Evolutionary conservation across 108 stramenopile species (phyloP), one percentile per base, ranked within the genome.

Genomic region (Conticribra weissflogii): DNA sequence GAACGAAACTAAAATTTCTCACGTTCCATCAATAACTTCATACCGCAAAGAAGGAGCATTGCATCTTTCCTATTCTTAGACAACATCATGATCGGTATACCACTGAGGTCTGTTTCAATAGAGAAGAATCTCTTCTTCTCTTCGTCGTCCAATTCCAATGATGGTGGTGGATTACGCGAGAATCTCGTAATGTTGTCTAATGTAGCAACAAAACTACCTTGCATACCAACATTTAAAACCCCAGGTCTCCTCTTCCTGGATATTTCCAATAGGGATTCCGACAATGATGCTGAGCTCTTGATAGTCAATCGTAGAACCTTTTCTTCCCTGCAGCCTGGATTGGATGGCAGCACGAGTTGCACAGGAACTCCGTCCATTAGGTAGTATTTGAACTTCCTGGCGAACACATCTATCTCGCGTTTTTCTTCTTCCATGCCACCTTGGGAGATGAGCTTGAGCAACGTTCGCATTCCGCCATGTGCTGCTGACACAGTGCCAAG

Each of bases 361-460:
- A 79, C 78, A 4, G 78, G 78, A 24, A 79, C 78, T 27, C 78
- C 78, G 47, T 79, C 78, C 67, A 74, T 69, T 0, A 79, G 57
- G 49, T 69, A 79, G 46, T 74, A 74, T 22, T 79, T 73, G 50
- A 79, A 66, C 54, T 65, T 68, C 34, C 73, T 36, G 0, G 73
- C 58, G 32, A 79, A 79, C 8, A 74, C 55, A 54, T 74, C 78
- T 28, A 79, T 68, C 34, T 79, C 78, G 32, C 49, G 72, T 47
- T 49, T 74, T 33, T 74, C 78, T n/a, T 74, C 72, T 2, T 28
- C 24, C 57, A 65, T 73, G 21, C 66, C 52, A 33, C 67, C 62
- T 46, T 56, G 22, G 18, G 48, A n/a, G 25, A 75, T 47, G 21
- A 69, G 28, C 24, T 60, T 68, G 8, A 79, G 59, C 23, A 68